Evolutionary conservation across 495 filamentous ascomycete species (phyloP).

Genomic region (Platismatia glauca): DNA sequence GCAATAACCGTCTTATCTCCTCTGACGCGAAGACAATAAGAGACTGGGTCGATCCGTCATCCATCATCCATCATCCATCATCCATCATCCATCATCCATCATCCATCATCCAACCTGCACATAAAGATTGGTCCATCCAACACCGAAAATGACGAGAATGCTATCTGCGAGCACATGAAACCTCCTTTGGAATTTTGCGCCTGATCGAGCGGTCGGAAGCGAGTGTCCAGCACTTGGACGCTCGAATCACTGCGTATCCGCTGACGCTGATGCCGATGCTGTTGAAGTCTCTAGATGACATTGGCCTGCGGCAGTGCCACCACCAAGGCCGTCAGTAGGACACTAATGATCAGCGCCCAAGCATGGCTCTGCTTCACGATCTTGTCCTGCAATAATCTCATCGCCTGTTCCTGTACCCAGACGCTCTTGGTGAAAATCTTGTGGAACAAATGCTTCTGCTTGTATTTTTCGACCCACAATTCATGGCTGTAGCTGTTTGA

Average conservation of each 20-base stretch:
- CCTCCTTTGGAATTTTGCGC: background rate
- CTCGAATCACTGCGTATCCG: background rate
- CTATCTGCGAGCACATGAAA: background rate
- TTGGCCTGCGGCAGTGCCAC: constrained; percentile 24
- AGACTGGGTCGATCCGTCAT: background rate
- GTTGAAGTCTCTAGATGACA: constrained; percentile 11
- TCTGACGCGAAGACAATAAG: background rate
- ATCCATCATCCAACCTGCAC: constrained; percentile 7
- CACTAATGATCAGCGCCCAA: constrained; percentile 24
- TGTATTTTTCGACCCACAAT: constrained; percentile 60
- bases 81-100: no score
- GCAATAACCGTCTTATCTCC: background rate
- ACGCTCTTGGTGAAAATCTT: constrained; percentile 64
- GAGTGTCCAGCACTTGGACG: constrained; percentile 11
- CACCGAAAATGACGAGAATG: background rate
- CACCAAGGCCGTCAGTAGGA: constrained; percentile 22
- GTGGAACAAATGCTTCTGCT: constrained; percentile 49
- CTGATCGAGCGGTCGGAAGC: background rate
- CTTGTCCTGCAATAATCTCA: constrained; percentile 25
- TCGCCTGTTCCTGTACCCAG: constrained; percentile 44
- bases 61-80: constrained; percentile 10
- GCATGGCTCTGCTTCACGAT: constrained; percentile 25
- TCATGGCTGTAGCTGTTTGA: constrained; percentile 62
- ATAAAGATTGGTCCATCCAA: background rate
- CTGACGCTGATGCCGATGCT: background rate